phyloP scores from a whole-genome alignment of 1,139 yeast genomes.

The Saccharomyces pastorianus region DNA sequence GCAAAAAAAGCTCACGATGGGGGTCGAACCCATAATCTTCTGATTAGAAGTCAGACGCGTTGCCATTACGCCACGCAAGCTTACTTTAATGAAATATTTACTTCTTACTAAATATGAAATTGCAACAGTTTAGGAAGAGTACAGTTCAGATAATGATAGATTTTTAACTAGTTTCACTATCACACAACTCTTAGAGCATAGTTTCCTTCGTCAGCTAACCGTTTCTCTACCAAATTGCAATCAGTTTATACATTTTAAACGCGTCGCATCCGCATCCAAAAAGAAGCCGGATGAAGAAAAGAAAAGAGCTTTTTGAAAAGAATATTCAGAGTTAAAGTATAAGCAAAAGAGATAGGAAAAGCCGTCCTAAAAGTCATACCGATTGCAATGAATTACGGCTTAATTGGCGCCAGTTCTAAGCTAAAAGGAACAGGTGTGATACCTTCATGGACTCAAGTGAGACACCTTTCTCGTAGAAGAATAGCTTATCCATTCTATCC shows the following conservation, averaged over 20 bases:
- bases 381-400: not conserved
- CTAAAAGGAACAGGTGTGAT: not conserved
- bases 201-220: not conserved
- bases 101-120: too few species aligned
- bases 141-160: too few species aligned
- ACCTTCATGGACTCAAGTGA: slow-evolving; percentile 22
- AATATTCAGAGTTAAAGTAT: not conserved
- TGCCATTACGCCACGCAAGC: slow-evolving; percentile 49
- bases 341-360: not conserved
- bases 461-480: slow-evolving; percentile 37
- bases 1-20: slow-evolving; percentile 38
- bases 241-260: not conserved
- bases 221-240: not conserved
- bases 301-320: not conserved
- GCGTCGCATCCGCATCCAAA: not conserved
- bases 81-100: too few species aligned
- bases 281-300: not conserved
- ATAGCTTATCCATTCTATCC: slow-evolving; percentile 43
- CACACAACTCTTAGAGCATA: too few species aligned
- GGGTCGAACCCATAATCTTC: slow-evolving; percentile 56
- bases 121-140: too few species aligned
- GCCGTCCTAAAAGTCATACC: not conserved
- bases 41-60: slow-evolving; percentile 56
- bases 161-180: too few species aligned
- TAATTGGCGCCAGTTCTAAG: not conserved